Evolutionary conservation across 208 protist genomes (phyloP).

Genomic region (Leishmania tropica): DNA sequence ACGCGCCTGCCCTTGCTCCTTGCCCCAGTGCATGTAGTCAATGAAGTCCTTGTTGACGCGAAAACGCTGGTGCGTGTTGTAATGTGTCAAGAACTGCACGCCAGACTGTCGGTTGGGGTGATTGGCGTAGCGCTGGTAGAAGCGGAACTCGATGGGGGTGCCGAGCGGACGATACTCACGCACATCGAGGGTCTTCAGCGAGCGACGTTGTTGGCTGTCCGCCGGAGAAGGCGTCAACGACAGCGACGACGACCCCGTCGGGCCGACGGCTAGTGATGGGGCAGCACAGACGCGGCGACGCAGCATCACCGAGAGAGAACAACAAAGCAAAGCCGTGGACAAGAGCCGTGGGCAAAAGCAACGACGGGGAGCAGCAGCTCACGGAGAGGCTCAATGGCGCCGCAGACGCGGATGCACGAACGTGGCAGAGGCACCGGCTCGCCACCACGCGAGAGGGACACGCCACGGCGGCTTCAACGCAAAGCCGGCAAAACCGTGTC

Average conservation of each 20-base stretch:
- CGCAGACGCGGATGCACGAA: background rate
- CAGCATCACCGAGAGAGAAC: slow-evolving; percentile 12
- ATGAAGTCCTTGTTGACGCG: slow-evolving; percentile 91
- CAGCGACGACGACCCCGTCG: background rate
- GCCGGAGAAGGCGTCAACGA: background rate
- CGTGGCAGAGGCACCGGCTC: background rate
- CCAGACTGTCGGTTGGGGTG: slow-evolving; percentile 89
- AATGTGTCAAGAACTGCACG: slow-evolving; percentile 91
- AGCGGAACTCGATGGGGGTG: slow-evolving; percentile 91
- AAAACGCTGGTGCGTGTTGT: slow-evolving; percentile 89
- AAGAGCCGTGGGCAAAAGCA: background rate
- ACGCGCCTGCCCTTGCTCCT: slow-evolving; percentile 88
- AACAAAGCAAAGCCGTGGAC: background rate
- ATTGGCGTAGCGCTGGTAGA: slow-evolving; percentile 92
- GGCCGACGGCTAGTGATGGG: slow-evolving; percentile 2
- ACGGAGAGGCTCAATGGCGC: background rate
- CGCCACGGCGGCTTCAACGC: background rate
- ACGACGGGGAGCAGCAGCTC: background rate
- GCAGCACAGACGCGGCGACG: slow-evolving; percentile 20
- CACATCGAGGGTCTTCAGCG: slow-evolving; percentile 85
- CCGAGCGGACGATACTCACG: slow-evolving; percentile 83
- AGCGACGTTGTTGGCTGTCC: slow-evolving; percentile 36
- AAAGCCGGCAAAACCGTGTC: background rate
- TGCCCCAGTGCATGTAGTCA: slow-evolving; percentile 93
- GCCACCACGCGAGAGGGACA: background rate